Percentiles rank a stretch among this genome's conserved stretches.
phyloP scores from a whole-genome alignment of 1,284 basidiomycete species.

The Ceratobasidium sp. region DNA sequence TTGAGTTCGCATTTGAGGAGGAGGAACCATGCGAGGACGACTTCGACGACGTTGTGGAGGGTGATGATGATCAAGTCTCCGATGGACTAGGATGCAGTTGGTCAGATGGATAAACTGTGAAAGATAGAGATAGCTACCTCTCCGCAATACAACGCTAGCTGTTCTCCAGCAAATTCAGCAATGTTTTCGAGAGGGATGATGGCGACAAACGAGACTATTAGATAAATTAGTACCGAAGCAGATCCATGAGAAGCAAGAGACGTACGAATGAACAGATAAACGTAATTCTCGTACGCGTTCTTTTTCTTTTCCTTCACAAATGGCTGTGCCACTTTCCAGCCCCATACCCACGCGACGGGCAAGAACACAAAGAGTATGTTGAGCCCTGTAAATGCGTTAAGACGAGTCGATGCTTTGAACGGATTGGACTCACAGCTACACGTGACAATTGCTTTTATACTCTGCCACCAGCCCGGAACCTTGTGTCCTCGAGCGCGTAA shows the following conservation, averaged over 20 bases:
- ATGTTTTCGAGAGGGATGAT: constrained; percentile 38
- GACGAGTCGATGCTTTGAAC: background rate
- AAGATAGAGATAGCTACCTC: background rate
- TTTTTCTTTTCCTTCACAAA: constrained; percentile 32
- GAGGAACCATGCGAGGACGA: constrained; percentile 14
- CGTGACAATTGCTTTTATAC: constrained; percentile 28
- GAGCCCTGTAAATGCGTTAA: constrained; percentile 25
- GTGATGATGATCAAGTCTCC: constrained; percentile 41
- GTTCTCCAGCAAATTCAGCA: constrained; percentile 37
- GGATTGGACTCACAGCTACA: constrained; percentile 16
- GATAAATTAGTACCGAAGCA: background rate
- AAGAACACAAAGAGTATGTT: constrained; percentile 35
- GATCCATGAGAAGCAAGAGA: background rate
- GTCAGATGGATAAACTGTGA: background rate
- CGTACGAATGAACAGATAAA: constrained; percentile 26
- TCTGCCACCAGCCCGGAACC: constrained; percentile 16
- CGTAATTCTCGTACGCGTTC: constrained; percentile 11
- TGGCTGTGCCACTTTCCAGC: constrained; percentile 29
- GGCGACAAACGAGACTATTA: constrained; percentile 32
- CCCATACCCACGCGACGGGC: constrained; percentile 24
- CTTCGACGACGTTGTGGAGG: constrained; percentile 36
- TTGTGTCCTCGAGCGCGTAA: constrained; percentile 15
- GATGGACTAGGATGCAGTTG: constrained; percentile 29
- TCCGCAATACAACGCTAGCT: constrained; percentile 39
- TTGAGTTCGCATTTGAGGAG: constrained; percentile 40